Conservation (phyloP, 805 yeast species). For the Phaffomyces opuntiae region DNA sequence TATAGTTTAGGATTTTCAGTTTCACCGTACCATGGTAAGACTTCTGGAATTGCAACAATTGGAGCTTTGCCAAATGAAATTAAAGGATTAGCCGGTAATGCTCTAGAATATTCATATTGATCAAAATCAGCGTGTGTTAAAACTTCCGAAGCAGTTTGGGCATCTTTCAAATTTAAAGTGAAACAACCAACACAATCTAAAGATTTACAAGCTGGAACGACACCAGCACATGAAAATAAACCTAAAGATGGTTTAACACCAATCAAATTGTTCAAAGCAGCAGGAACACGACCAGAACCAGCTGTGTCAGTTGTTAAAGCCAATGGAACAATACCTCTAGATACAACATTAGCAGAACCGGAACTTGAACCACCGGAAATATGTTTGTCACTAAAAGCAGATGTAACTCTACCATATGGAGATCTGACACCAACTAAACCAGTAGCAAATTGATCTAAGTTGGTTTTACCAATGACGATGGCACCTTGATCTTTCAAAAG, state of each 20-base stretch:
- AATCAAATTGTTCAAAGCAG: conserved; percentile 82
- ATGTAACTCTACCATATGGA: conserved; percentile 87
- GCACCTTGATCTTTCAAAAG: conserved; percentile 87
- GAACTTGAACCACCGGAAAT: conserved; percentile 96
- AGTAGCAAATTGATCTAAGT: conserved; percentile 95
- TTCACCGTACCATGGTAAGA: conserved; percentile 77
- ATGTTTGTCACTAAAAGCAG: conserved; percentile 66
- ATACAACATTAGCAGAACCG: conserved; percentile 91
- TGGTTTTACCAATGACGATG: conserved; percentile 87
- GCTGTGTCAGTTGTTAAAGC: conserved; percentile 96
- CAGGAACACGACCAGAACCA: conserved; percentile 97
- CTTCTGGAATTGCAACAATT: conserved; percentile 69
- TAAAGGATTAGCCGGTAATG: conserved; percentile 60
- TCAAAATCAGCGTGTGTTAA: conserved; percentile 64
- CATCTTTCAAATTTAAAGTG: conserved; percentile 71
- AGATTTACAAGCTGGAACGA: conserved; percentile 96
- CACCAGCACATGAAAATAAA: conserved; percentile 77
- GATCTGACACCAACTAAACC: conserved; percentile 94
- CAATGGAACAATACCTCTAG: conserved; percentile 82
- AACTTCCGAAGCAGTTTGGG: conserved; percentile 66
- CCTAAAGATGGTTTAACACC: conserved; percentile 95
- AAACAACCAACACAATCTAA: conserved; percentile 89
- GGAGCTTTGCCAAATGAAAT: conserved; percentile 52
- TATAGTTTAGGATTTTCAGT: conserved; percentile 66
- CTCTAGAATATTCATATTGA: conserved; percentile 75